Base-by-base conservation (phyloP, 1,139 yeast species). In the Wickerhamomyces sp. region DNA sequence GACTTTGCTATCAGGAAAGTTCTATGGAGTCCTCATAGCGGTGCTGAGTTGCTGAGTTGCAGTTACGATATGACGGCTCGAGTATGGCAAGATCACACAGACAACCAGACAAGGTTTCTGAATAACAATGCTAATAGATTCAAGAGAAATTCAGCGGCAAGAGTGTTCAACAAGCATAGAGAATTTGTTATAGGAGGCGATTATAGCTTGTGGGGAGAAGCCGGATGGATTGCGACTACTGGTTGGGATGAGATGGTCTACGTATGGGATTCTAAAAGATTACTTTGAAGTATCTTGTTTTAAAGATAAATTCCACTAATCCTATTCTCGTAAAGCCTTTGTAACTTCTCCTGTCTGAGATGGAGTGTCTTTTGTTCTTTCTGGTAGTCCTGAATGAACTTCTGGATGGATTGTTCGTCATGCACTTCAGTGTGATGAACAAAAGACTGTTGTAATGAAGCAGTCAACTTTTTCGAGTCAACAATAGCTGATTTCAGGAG, bases 181-280 rank as follows among this genome's bases (percentile, higher is more conserved):
- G 98, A 91, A 63, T 91, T 91, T 61, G 96, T 84, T 3, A 76
- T 85, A 46, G 96, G 94, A n/a, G 82, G 91, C 44, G 97, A 91
- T 59, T 91, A 95, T 81, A 82, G 95, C 47, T 62, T 91, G 37
- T 91, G 97, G 96, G 97, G 97, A 9, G 79, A 81, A 46, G 94
- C 93, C 4, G 97, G 96, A 1, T 89, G 94, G 87, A 89, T 83
- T 15, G 95, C 94, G 9, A 78, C 95, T 17, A 82, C 91, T 0
- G 96, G 96, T 1, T 91, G 96, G 96, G 98, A 91, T 61, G 95
- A 91, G 53, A 87, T 85, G 83, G 81, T 88, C 10, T 79, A 82
- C 52, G 71, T 91, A n/a, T 91, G 95, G 95, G 88, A 84, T 50
- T 70, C 79, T 5, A 72, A 75, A 49, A 54, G 75, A 37, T 18